Conservation (phyloP, 345 rosid species). For the Noccaea bulbosa region DNA sequence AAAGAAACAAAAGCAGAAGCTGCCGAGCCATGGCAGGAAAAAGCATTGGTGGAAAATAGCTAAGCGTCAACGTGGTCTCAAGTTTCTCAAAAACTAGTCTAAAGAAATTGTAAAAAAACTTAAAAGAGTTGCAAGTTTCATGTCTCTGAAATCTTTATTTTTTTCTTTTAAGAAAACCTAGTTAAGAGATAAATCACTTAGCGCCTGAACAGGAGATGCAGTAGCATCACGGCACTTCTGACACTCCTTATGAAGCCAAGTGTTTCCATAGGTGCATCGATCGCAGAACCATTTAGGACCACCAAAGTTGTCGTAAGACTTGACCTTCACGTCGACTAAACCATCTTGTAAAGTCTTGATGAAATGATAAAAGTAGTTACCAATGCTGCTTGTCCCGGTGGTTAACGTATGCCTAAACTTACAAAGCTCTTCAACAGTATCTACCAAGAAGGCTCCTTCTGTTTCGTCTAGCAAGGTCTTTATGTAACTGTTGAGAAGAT, state of each 20-base stretch:
- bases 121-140: constrained; percentile 5
- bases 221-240: constrained; percentile 24
- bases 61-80: constrained; percentile 47
- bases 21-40: constrained; percentile 27
- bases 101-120: background rate
- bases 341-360: constrained; percentile 23
- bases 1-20: constrained; percentile 49
- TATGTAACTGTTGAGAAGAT: background rate
- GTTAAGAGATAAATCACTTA: constrained; percentile 23
- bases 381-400: background rate
- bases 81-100: constrained; percentile 35
- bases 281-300: constrained; percentile 30
- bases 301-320: background rate
- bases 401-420: background rate
- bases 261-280: constrained; percentile 34
- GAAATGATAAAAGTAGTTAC: constrained; percentile 34
- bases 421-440: background rate
- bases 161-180: background rate
- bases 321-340: constrained; percentile 25
- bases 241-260: constrained; percentile 20
- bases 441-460: background rate
- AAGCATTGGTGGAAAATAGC: constrained; percentile 53
- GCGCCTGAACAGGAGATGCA: background rate
- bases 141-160: background rate
- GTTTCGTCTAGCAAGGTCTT: constrained; percentile 6